Evolutionary conservation across 208 protist genomes (phyloP).

Genomic region (Trichomonas tenax): DNA sequence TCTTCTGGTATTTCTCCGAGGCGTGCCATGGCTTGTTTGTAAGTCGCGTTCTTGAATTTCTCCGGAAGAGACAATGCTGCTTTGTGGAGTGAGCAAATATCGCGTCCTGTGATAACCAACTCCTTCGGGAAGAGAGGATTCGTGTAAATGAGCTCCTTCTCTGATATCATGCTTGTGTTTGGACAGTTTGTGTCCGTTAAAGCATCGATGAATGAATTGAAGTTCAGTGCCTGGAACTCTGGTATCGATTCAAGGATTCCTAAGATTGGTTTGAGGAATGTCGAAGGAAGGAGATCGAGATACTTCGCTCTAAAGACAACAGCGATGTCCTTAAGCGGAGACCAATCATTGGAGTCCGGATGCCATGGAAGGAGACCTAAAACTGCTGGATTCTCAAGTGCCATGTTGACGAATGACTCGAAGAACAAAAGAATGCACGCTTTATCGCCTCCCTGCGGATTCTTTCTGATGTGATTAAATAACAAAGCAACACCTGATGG

Average conservation of each 20-base stretch:
- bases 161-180: neutral
- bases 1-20: neutral
- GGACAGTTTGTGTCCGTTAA: neutral
- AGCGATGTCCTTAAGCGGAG: neutral
- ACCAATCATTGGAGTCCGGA: neutral
- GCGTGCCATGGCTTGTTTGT: neutral
- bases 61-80: neutral
- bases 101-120: neutral
- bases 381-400: neutral
- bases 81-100: neutral
- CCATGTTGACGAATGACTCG: neutral
- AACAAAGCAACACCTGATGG: neutral
- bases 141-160: neutral
- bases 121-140: neutral
- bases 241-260: neutral
- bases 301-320: neutral
- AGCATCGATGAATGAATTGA: neutral
- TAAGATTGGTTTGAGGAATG: neutral
- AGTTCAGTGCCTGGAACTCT: neutral
- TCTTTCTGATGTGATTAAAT: neutral
- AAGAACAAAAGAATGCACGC: neutral
- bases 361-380: neutral
- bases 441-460: neutral
- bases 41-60: neutral
- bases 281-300: neutral